Conservation (phyloP, 768 basidiomycete species). For the Chlorophyllum brunneum region DNA sequence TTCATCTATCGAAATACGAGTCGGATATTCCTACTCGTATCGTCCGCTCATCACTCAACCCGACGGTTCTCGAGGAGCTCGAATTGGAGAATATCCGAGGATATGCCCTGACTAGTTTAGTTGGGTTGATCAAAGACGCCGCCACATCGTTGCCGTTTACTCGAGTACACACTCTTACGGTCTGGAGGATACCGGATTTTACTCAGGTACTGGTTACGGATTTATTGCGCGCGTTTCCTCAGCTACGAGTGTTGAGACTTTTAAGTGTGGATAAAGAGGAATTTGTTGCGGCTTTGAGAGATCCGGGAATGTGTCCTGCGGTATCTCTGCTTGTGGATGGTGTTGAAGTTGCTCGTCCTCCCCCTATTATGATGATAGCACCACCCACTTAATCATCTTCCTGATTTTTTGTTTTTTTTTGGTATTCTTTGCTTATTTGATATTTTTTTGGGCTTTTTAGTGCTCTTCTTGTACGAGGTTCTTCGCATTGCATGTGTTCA, state of each 20-base stretch:
- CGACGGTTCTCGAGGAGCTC: constrained; percentile 1
- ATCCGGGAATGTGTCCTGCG: constrained; percentile 2
- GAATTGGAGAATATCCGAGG: constrained; percentile 1
- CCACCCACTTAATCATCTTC: too few species aligned
- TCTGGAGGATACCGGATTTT: not conserved
- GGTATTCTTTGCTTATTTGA: too few species aligned
- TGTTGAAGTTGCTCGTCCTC: not conserved
- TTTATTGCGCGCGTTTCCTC: not conserved
- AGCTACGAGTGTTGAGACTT: constrained; percentile 1
- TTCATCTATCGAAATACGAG: not conserved
- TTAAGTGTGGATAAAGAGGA: not conserved
- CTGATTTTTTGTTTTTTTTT: too few species aligned
- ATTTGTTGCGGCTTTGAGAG: constrained; percentile 4
- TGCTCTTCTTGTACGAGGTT: too few species aligned
- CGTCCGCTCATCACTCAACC: not conserved
- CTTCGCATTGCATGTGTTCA: too few species aligned
- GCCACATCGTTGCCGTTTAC: not conserved
- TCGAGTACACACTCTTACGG: not conserved
- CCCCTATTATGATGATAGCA: not conserved
- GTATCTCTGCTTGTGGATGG: not conserved
- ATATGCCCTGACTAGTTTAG: not conserved
- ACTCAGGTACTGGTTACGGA: not conserved
- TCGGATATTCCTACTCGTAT: not conserved
- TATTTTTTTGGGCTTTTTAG: too few species aligned
- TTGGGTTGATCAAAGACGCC: too few species aligned